A percentile compares a stretch with the other conserved stretches of the same genome.
Conservation (phyloP, 345 rosid genomes). For the Aquilaria yunnanensis region DNA sequence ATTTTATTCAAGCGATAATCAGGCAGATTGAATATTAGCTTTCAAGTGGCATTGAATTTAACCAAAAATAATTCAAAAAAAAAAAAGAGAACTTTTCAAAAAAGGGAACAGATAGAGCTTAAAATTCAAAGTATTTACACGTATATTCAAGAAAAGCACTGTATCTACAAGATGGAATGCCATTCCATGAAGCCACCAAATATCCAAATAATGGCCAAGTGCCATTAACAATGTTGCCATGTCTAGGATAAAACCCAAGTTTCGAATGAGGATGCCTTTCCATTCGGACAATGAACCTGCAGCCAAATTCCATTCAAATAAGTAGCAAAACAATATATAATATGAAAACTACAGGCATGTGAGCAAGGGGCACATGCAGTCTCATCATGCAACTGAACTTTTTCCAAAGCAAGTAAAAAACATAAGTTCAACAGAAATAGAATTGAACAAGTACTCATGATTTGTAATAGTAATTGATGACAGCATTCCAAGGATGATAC, state of each 20-base stretch:
- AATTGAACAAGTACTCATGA: neutral
- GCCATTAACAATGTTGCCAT: constrained; percentile 91
- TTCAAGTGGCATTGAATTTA: neutral
- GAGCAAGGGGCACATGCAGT: neutral
- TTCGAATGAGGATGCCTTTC: constrained; percentile 84
- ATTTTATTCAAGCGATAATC: no score
- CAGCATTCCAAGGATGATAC: neutral
- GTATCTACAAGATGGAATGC: constrained; percentile 93
- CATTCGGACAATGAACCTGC: constrained; percentile 90
- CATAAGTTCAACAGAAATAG: neutral
- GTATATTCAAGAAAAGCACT: constrained; percentile 80
- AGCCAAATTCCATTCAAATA: constrained; percentile 16
- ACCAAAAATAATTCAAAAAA: neutral
- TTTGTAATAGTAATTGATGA: neutral
- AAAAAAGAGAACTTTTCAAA: neutral
- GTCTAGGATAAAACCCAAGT: constrained; percentile 91
- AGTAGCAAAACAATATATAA: constrained; percentile 2
- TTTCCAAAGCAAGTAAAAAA: neutral
- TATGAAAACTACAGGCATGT: constrained; percentile 1
- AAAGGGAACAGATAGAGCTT: neutral
- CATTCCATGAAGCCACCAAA: constrained; percentile 98
- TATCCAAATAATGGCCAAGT: constrained; percentile 80
- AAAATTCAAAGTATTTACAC: constrained; percentile 44
- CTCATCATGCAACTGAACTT: neutral
- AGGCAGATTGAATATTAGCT: no score